Base-by-base conservation (phyloP, 352 stramenopile species). In the Plasmopara viticola region DNA sequence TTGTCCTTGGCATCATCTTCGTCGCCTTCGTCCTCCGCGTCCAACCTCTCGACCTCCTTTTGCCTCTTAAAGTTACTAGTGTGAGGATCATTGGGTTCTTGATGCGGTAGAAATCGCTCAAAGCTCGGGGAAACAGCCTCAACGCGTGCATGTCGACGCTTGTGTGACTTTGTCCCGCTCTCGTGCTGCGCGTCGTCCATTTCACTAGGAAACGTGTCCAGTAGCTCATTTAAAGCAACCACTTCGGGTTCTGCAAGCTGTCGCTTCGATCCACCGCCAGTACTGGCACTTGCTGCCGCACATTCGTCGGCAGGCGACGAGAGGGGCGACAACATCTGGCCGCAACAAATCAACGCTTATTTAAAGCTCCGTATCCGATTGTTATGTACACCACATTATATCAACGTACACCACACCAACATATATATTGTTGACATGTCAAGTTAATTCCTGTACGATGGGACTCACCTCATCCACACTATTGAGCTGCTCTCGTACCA, bases 141-240 rank as follows among this genome's bases (percentile, higher is more conserved):
- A 0, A 3, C 6, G n/a, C 8, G 45, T 17, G 47, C 6, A 40
- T 61, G 57, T 13, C 37, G 44, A 18, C 51, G 47, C 35, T 64
- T 56, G 15, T 58, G 46, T n/a, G 59, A 29, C 15, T 53, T 44
- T 30, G 20, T 25, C 20, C 53, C 47, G n/a, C 37, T 37, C n/a
- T 65, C 41, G 12, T 53, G 40, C 30, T 60, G 38, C 35, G 46
- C 44, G n/a, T 83, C 77, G 58, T 86, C 74, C 43, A 85, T 74
- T 48, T 87, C 76, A 49, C 44, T 68, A 0, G 61, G 47, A 59
- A 89, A 82, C 39, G 69, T 82, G 33, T 74, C 77, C 40, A 87
- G 62, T 47, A 89, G 53, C 56, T 86, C 78, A 25, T 80, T 83
- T 47, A 88, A 70, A 18, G 74, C 75, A 13, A 71, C 72, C 28